Base-by-base conservation (phyloP, 2,329 filamentous ascomycete species). In the Bipolaris oryzae region DNA sequence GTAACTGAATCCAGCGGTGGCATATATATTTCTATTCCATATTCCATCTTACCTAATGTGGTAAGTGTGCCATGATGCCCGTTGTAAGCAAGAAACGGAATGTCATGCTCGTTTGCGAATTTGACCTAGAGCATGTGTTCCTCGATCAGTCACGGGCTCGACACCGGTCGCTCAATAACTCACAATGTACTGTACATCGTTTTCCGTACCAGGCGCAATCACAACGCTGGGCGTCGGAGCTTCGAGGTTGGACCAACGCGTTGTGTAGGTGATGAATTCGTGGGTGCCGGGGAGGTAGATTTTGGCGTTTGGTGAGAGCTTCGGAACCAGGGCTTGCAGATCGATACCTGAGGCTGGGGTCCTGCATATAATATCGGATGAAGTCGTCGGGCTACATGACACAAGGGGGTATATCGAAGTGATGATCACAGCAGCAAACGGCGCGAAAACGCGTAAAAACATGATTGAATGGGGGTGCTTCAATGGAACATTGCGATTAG, bases 61-160 rank as follows among this genome's bases (percentile, higher is more conserved):
- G 76, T 81, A 43, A 82, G 75, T 3, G 80, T 74, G 3, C 83
- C 84, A 55, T 87, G 84, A 1, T 75, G 78, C 13, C 82, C 81
- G 63, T 82, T 84, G 66, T 76, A 80, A 0, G 82, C 79, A 2
- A 87, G 77, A 58, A 86, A 84, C 0, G 83, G 81, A 2, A 84
- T 54, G 1, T 75, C 63, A 43, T 77, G 70, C 35, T 74, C 63
- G 60, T 81, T 82, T 39, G 84, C 83, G 56, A 76, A 85, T 68
- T 77, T 75, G 39, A 83, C 76, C 80, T 82, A 34, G 28, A 21
- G 25, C 11, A 5, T 34, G n/a, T 34, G 18, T 23, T 25, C 11
- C 50, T 35, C 50, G n/a, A 21, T 21, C 5, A 10, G 44, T 42
- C 6, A n/a, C 31, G 3, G 15, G 13, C 7, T 25, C n/a, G 25